A percentile compares a stretch with the other conserved stretches of the same genome.
These are phyloP conservation scores for Phaseolus lunatus DNA, from an alignment of 306 rosid genomes.

Conservation along the genomic window DNA sequence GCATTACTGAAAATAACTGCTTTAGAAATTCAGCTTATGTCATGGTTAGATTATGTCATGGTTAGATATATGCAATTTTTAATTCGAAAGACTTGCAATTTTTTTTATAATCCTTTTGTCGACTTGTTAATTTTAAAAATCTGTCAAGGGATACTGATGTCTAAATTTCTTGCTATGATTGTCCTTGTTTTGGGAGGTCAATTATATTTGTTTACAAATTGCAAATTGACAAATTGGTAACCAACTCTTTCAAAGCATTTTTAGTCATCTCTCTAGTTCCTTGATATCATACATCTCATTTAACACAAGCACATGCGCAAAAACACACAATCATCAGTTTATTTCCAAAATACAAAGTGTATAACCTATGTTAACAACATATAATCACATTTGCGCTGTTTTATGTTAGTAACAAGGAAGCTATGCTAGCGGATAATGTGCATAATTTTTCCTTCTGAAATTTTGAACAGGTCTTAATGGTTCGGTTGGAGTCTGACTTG, in stretches of 20 bases:
- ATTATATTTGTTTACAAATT: slow-evolving; percentile 23
- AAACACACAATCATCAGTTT: background rate
- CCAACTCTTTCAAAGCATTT: slow-evolving; percentile 13
- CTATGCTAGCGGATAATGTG: background rate
- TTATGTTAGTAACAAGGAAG: slow-evolving; percentile 30
- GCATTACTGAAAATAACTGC: background rate
- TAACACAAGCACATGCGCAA: background rate
- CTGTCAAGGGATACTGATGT: background rate
- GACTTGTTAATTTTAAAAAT: background rate
- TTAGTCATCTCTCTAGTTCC: background rate
- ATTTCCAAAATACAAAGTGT: background rate
- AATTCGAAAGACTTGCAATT: slow-evolving; percentile 1
- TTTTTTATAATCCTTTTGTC: background rate
- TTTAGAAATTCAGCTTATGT: slow-evolving; percentile 4
- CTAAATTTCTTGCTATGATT: background rate
- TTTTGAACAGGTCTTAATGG: slow-evolving; percentile 83
- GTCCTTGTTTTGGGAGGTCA: slow-evolving; percentile 13
- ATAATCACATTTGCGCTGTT: slow-evolving; percentile 16
- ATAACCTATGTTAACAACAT: background rate
- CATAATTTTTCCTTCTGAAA: slow-evolving; percentile 17
- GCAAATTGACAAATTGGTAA: background rate
- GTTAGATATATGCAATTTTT: background rate
- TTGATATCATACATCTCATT: slow-evolving; percentile 6
- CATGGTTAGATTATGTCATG: background rate
- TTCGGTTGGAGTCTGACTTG: slow-evolving; percentile 88